phyloP scores from a whole-genome alignment of 176 grass and related monocot genomes.

The Cymbopogon citratus region DNA sequence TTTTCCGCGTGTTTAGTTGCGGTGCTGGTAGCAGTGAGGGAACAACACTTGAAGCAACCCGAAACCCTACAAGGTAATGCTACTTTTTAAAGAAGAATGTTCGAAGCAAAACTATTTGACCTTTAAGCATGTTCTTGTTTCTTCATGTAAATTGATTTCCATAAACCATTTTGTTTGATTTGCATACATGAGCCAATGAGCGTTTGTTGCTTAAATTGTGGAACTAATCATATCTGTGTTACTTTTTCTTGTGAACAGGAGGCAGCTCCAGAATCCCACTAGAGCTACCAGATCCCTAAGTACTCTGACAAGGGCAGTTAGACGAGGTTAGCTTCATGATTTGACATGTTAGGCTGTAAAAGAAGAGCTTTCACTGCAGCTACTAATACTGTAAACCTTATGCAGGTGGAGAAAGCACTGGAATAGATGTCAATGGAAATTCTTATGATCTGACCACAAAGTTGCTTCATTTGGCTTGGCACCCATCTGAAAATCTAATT shows the following conservation, averaged over 20 bases:
- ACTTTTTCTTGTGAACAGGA: conserved; percentile 42
- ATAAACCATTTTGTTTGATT: not conserved
- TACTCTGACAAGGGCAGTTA: conserved; percentile 57
- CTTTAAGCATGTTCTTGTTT: not conserved
- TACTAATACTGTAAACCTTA: conserved; percentile 21
- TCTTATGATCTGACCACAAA: conserved; percentile 74
- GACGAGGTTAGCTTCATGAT: conserved; percentile 56
- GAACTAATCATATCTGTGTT: conserved; percentile 5
- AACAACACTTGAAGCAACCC: conserved; percentile 88
- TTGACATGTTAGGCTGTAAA: conserved; percentile 12
- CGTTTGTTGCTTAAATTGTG: not conserved
- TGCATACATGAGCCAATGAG: not conserved
- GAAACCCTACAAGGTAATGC: conserved; percentile 83
- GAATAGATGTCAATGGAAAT: conserved; percentile 70
- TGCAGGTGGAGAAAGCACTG: conserved; percentile 53
- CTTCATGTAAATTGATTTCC: conserved; percentile 9
- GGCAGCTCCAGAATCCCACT: conserved; percentile 59
- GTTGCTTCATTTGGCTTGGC: conserved; percentile 95
- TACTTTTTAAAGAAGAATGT: conserved; percentile 9
- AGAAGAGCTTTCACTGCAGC: conserved; percentile 4
- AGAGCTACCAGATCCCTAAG: conserved; percentile 52
- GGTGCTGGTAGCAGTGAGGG: conserved; percentile 51
- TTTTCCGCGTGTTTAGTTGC: conserved; percentile 79
- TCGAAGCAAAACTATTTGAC: not conserved
- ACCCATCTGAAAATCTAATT: conserved; percentile 79